phyloP scores from a whole-genome alignment of 1,284 basidiomycete species.

The Trichosporon sp. region DNA sequence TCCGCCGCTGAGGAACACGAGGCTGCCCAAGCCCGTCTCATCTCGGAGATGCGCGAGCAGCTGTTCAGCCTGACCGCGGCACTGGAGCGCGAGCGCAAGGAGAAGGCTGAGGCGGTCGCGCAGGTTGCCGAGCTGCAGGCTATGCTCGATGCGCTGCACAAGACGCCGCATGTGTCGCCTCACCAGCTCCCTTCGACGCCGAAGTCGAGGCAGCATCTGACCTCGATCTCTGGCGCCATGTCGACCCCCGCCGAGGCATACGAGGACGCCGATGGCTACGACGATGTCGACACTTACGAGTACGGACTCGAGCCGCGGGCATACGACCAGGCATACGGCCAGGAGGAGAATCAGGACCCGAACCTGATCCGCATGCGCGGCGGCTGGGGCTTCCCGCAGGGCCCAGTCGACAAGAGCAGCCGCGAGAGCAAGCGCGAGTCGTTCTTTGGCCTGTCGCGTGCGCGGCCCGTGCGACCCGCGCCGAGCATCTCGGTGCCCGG shows the following conservation, averaged over 20 bases:
- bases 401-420: conserved; percentile 13
- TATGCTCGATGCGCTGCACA: conserved; percentile 10
- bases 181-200: conserved; percentile 15
- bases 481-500: conserved; percentile 3
- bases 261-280: conserved; percentile 14
- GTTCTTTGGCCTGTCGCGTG: conserved; percentile 41
- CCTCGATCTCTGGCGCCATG: not conserved
- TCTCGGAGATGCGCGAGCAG: conserved; percentile 38
- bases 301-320: not conserved
- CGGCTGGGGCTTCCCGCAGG: conserved; percentile 38
- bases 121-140: conserved; percentile 21
- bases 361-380: conserved; percentile 28
- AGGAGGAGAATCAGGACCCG: conserved; percentile 17
- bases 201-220: conserved; percentile 13
- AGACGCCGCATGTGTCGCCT: conserved; percentile 14
- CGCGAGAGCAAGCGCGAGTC: conserved; percentile 34
- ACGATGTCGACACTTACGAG: conserved; percentile 11
- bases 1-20: conserved; percentile 13
- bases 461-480: conserved; percentile 15
- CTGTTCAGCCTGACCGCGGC: conserved; percentile 34
- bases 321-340: not conserved
- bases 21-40: conserved; percentile 23
- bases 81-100: conserved; percentile 34
- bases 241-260: conserved; percentile 9
- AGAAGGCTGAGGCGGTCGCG: conserved; percentile 23